Percentiles rank a stretch among this genome's conserved stretches.
Conservation (phyloP, 306 rosid genomes). For the Gynostemma pentaphyllum region DNA sequence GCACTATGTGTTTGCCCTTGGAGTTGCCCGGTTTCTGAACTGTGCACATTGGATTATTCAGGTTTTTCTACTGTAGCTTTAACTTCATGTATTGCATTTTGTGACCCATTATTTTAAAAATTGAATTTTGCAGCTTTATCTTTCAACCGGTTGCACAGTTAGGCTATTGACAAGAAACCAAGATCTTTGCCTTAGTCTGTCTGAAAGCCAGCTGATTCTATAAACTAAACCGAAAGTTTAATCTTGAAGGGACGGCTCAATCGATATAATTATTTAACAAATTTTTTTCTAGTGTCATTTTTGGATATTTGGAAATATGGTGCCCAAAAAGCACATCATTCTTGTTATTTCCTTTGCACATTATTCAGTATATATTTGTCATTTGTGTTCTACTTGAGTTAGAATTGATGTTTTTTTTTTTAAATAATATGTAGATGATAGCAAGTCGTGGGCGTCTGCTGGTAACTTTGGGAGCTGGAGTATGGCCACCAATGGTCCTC, state of each 20-base stretch:
- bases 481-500: constrained; percentile 65
- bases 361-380: background rate
- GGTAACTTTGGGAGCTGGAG: constrained; percentile 55
- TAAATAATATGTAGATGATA: constrained; percentile 27
- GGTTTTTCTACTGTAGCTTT: constrained; percentile 23
- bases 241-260: background rate
- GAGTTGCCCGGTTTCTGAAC: constrained; percentile 70
- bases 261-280: background rate
- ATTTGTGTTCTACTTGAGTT: background rate
- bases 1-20: constrained; percentile 68
- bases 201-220: no score
- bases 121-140: background rate
- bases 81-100: background rate
- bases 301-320: no score
- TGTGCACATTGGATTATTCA: constrained; percentile 83
- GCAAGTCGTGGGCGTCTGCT: constrained; percentile 49
- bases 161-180: background rate
- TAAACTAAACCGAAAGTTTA: no score
- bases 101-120: background rate
- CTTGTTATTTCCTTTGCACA: no score
- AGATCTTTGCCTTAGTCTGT: no score
- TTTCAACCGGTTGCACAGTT: background rate
- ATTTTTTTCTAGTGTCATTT: background rate
- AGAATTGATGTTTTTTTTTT: background rate
- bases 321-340: no score